These are phyloP conservation scores for Cladosporium sp. DNA, from an alignment of 2,329 filamentous ascomycete species.

Conservation along the genomic window DNA sequence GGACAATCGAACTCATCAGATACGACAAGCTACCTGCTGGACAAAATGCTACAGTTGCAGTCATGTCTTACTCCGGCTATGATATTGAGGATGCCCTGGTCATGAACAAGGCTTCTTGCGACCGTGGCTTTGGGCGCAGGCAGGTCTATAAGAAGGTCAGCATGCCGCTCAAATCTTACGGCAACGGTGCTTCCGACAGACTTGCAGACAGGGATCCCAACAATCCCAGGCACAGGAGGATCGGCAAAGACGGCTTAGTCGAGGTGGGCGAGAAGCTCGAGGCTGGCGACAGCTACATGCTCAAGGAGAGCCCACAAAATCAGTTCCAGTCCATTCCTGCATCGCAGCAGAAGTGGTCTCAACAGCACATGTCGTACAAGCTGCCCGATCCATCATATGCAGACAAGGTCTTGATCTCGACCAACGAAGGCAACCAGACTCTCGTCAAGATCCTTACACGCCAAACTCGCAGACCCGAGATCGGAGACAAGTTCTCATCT, in stretches of 20 bases:
- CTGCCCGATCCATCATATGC: constrained; percentile 66
- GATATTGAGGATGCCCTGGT: constrained; percentile 99
- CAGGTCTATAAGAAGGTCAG: constrained; percentile 97
- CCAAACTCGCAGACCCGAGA: constrained; percentile 91
- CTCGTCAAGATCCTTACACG: constrained; percentile 93
- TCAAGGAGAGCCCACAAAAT: constrained; percentile 84
- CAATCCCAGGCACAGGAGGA: constrained; percentile 61
- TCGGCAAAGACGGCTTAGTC: constrained; percentile 86
- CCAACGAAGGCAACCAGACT: constrained; percentile 81
- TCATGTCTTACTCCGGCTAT: constrained; percentile 99
- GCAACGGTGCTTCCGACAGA: constrained; percentile 69
- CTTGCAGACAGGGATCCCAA: constrained; percentile 61
- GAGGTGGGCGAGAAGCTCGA: constrained; percentile 80
- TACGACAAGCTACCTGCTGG: constrained; percentile 97
- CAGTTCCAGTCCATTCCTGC: constrained; percentile 56
- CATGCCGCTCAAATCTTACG: constrained; percentile 83
- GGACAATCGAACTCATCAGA: constrained; percentile 93
- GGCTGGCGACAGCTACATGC: constrained; percentile 81
- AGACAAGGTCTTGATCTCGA: constrained; percentile 93
- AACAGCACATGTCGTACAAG: constrained; percentile 63
- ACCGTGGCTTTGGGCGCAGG: constrained; percentile 92
- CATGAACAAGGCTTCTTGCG: constrained; percentile 91
- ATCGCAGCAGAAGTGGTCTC: constrained; percentile 35
- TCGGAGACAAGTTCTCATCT: constrained; percentile 98
- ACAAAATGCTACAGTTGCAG: constrained; percentile 94